Evolutionary conservation across 2,329 filamentous ascomycete genomes (phyloP), one percentile per base, ranked within the genome.

Genomic region (Talaromyces verruculosus): DNA sequence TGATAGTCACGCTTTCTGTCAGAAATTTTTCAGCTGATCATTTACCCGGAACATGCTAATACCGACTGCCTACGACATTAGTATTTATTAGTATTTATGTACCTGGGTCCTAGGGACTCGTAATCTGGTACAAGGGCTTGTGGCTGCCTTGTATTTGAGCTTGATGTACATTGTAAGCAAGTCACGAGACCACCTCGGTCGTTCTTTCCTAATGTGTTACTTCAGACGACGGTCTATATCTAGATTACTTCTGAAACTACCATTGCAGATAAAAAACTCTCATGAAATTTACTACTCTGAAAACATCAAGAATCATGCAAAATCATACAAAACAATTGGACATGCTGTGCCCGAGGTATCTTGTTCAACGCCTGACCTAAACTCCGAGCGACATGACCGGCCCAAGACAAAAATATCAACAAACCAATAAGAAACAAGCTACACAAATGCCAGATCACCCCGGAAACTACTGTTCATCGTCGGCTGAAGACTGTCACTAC

Each of bases 371-470:
- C 55, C 57, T 39, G 35, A 39, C 41, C 43, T 11, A 47, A 61
- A 65, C 63, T 51, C 55, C 63, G 17, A 43, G 33, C 35, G 15
- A 61, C 28, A 13, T 53, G 19, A 45, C 57, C 13, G 7, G 30
- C 35, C 37, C 57, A 41, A 37, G 35, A 45, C 39, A 17, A 59
- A 19, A 25, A 30, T 58, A 30, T 57, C 33, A 37, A 57, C n/a
- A 57, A 25, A 39, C 33, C 25, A n/a, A 57, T 25, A 57, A 35
- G 51, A 55, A 57, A 39, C n/a, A 22, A 19, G 53, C 25, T 67
- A 76, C 39, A 77, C 71, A 70, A 76, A 77, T n/a, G 71, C 72
- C 17, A 73, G 67, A 61, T 73, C 72, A 30, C 73, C 73, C 49
- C 68, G 64, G n/a, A 71, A 68, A 67, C 73, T 76, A 30, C 69